These are phyloP conservation scores for Oidiodendron maius DNA, from an alignment of 495 filamentous ascomycete genomes.

Conservation along the genomic window DNA sequence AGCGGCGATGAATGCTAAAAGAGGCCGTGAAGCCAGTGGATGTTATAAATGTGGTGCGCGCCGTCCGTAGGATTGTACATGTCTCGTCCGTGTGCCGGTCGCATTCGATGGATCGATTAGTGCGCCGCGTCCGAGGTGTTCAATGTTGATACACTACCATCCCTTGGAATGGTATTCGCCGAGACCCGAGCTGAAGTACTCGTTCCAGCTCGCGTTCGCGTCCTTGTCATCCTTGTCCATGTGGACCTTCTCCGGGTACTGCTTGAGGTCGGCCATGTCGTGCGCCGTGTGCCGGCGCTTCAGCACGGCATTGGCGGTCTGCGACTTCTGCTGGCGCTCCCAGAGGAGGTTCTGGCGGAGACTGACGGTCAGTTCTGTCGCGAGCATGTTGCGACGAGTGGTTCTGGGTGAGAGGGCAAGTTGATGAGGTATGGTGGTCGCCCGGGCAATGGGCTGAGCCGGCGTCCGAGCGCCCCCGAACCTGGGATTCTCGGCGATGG, in stretches of 20 bases:
- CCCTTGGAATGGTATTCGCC: conserved; percentile 47
- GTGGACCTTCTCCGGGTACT: conserved; percentile 57
- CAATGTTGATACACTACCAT: conserved; percentile 32
- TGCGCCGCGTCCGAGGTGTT: conserved; percentile 14
- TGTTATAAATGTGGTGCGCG: too few species aligned
- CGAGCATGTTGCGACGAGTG: conserved; percentile 93
- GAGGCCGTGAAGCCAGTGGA: conserved; percentile 21
- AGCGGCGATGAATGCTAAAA: conserved; percentile 17
- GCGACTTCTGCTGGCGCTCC: conserved; percentile 86
- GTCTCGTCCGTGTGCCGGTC: conserved; percentile 19
- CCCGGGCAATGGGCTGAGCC: conserved; percentile 76
- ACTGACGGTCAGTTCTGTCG: conserved; percentile 83
- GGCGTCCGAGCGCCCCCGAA: conserved; percentile 58
- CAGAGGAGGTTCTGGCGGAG: conserved; percentile 73
- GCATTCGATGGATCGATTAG: not conserved
- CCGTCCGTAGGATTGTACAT: too few species aligned
- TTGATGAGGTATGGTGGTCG: conserved; percentile 58
- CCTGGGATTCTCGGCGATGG: conserved; percentile 54
- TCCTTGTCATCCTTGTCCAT: conserved; percentile 41
- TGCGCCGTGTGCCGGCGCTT: conserved; percentile 90
- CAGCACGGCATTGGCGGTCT: conserved; percentile 79
- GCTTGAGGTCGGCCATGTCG: conserved; percentile 75
- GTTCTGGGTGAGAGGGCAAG: conserved; percentile 78
- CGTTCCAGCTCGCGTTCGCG: conserved; percentile 41
- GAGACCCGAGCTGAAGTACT: conserved; percentile 41